Conservation (phyloP, 768 basidiomycete genomes). For the Tricholoma bakamatsutake region DNA sequence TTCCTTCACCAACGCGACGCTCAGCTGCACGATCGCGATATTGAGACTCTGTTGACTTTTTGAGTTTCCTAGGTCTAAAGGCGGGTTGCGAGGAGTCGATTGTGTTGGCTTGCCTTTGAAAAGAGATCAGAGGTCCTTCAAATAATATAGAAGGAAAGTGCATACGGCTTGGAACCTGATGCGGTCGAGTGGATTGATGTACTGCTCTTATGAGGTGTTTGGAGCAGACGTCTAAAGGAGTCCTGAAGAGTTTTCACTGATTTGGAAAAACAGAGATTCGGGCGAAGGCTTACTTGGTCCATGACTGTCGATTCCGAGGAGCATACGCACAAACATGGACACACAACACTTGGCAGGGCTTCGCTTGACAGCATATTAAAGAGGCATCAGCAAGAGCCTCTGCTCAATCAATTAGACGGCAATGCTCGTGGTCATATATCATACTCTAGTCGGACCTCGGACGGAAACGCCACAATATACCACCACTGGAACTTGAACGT, state of each 20-base stretch:
- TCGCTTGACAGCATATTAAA: too few species aligned
- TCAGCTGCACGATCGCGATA: constrained; percentile 80
- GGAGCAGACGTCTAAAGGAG: constrained; percentile 50
- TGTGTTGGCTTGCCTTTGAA: constrained; percentile 36
- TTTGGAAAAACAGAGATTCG: background rate
- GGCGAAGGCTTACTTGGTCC: constrained; percentile 26
- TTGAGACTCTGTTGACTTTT: constrained; percentile 42
- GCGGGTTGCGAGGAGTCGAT: constrained; percentile 49
- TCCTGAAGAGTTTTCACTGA: constrained; percentile 32
- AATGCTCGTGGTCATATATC: too few species aligned
- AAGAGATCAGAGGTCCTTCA: constrained; percentile 1
- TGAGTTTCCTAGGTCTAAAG: constrained; percentile 81
- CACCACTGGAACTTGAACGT: too few species aligned
- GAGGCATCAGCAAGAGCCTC: too few species aligned
- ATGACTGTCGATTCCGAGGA: constrained; percentile 11
- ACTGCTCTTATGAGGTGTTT: constrained; percentile 26
- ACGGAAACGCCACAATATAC: too few species aligned
- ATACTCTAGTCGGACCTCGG: too few species aligned
- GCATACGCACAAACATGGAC: too few species aligned
- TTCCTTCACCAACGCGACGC: constrained; percentile 56
- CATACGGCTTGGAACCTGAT: constrained; percentile 24
- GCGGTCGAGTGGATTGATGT: constrained; percentile 27
- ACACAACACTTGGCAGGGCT: too few species aligned
- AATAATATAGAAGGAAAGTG: constrained; percentile 2
- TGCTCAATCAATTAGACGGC: too few species aligned